Evolutionary conservation across 164 flowering plant species (phyloP), one percentile per base, ranked within the genome.

Genomic region (Aristolochia fimbriata): DNA sequence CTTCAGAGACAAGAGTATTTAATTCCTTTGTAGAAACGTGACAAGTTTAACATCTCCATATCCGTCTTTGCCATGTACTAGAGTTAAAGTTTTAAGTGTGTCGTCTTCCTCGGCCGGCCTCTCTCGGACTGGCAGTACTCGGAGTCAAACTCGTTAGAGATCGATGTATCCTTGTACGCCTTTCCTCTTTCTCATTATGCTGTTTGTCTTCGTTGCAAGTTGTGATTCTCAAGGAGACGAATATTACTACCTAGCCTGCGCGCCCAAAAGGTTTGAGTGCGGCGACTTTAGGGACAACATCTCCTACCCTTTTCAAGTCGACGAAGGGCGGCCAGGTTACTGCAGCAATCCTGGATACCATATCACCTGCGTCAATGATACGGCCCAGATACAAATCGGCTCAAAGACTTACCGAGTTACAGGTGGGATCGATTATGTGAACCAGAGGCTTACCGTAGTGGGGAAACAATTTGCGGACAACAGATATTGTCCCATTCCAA

Each of bases 281-380:
- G 57, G 57, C 13, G 17, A 54, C 57, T 11, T 25, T 31, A 24
- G 15, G n/a, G n/a, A n/a, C 27, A 25, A 54, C 57, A 24, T 54
- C 57, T 22, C 16, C 9, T 54, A 54, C 33, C 57, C 57, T 22
- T 54, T 54, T 54, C 57, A 15, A 1, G 57, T 24, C 33, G 33
- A 31, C 30, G 25, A 54, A n/a, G n/a, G n/a, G 15, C 33, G 57
- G 2, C 23, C 57, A 8, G 19, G 8, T 5, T 1, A n/a, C 15
- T 54, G 57, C 31, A 24, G 57, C 15, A 15, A 54, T 24, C 15
- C 14, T 5, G 8, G 15, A 5, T 6, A 22, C 9, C 19, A 54
- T 1, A 20, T 54, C 12, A 24, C 57, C 31, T 54, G 57, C 57
- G 15, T 17, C 12, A 23, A 54, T 31, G 12, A 54, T 24, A 22